phyloP scores from a whole-genome alignment of 169 alveolate species.

The Plasmodium berghei region DNA sequence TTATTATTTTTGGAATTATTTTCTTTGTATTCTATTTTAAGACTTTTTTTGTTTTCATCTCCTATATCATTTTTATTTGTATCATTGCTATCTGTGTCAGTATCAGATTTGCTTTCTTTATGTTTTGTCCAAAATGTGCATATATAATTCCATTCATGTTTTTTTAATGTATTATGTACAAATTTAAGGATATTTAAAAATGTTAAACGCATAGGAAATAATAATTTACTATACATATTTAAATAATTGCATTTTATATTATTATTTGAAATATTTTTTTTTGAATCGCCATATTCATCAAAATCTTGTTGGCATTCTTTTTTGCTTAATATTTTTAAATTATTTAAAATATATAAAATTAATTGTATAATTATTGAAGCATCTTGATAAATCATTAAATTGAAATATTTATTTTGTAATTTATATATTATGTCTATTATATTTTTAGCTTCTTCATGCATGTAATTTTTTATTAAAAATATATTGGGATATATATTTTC shows the following conservation, averaged over 20 bases:
- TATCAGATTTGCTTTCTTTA: neutral
- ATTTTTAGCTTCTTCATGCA: conserved; percentile 50
- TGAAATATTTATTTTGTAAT: conserved; percentile 19
- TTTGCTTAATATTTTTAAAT: conserved; percentile 17
- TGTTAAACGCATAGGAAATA: conserved; percentile 37
- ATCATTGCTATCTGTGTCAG: neutral
- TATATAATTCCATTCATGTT: neutral
- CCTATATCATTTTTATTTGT: neutral
- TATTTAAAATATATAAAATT: conserved; percentile 15
- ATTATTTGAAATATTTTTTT: conserved; percentile 23
- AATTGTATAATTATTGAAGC: conserved; percentile 41
- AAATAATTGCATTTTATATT: neutral
- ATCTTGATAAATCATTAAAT: conserved; percentile 20
- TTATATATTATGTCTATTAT: conserved; percentile 14
- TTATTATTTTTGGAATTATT: neutral
- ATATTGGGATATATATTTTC: conserved; percentile 52
- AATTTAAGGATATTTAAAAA: conserved; percentile 24
- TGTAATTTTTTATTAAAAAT: conserved; percentile 44
- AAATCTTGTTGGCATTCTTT: neutral
- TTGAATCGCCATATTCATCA: neutral
- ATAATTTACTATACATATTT: conserved; percentile 10
- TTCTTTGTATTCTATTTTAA: conserved; percentile 1
- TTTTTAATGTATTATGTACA: conserved; percentile 9
- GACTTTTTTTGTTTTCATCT: neutral
- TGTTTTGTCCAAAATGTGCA: conserved; percentile 56